Evolutionary conservation across 805 yeast species (phyloP), one percentile per base, ranked within the genome.

Genomic region (Wickerhamomyces alni): DNA sequence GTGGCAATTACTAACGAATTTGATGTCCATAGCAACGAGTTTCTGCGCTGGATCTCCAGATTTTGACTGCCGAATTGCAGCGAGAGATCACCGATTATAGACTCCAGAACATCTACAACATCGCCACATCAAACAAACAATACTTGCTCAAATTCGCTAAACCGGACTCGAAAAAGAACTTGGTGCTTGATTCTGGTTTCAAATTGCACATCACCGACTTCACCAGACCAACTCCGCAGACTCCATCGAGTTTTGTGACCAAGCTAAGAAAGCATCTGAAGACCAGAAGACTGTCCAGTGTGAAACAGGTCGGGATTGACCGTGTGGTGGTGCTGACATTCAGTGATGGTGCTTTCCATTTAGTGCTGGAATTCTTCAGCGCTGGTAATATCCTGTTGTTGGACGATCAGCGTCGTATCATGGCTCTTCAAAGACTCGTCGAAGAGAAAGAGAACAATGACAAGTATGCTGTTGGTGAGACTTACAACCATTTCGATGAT

Each of bases 341-440:
- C 62, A 79, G 89, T 33, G 95, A 87, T 52, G 96, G 96, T 2
- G 52, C 75, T 38, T 79, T 65, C 54, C 82, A 84, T 50, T 64
- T 91, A 47, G 95, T 87, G 0, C 61, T 91, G 38, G 99, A 91
- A 60, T 91, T 91, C 54, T 91, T 89, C 65, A 85, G 96, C 56
- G 96, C 96, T 3, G 99, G 99, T 21, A 91, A 91, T 56, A 75
- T 91, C 39, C 66, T 91, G 16, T 67, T 91, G 17, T 67, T 91
- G 45, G 94, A 91, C 58, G 71, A 76, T 22, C 72, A 80, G 17
- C 60, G 69, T 43, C 79, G 74, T 50, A 87, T 89, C 37, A 50
- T 88, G 52, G 69, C 91, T 0, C 63, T 88, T 22, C 89, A 84
- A 55, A 76, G 97, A 61, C 65, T 82, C 17, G 96, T 87, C 9